Base-by-base conservation (phyloP, 2,329 filamentous ascomycete genomes). In the Emergomyces pasteurianus region DNA sequence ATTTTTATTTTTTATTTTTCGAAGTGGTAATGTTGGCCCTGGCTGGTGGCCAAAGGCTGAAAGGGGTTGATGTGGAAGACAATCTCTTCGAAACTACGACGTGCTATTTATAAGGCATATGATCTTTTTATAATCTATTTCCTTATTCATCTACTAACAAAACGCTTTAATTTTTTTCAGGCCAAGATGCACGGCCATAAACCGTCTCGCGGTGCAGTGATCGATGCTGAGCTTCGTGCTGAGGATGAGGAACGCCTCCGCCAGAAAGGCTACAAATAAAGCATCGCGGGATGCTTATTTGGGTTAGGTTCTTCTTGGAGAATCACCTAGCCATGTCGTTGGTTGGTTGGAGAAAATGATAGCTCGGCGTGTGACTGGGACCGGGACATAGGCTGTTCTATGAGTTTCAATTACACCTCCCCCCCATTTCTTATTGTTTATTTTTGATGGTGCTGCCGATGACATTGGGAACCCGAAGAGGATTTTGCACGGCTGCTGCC, bases 141-240 rank as follows among this genome's bases (percentile, higher is more conserved):
- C 18, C 34, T 6, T 26, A 6, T 38, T 5, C 10, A 55, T 26
- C 52, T 46, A 31, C 54, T 57, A 31, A 57, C 18, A 8, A 36
- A 6, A 40, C 16, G 8, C 3, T 38, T 54, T 6, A 18, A 28
- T 28, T 43, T 16, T 64, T 31, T 31, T 9, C 40, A 79, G 77
- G 78, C 78, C 4, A 70, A 63, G 60, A 60, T 75, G 60, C 78
- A 80, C 61, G 78, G 78, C 58, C 75, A 79, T 62, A 65, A 74
- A 50, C 78, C 78, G 6, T 78, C 75, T 8, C 75, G 73, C 63
- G 78, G 78, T 21, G 77, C 78, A 14, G 63, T 78, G 70, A 73
- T 80, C 60, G 78, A 80, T 64, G 74, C 73, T 36, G 73, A 77
- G 57, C 67, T 79, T 21, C 66, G 74, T 65, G 67, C 70, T 14